Conservation (phyloP, 75 land plant species). For the Picea sitchensis region DNA sequence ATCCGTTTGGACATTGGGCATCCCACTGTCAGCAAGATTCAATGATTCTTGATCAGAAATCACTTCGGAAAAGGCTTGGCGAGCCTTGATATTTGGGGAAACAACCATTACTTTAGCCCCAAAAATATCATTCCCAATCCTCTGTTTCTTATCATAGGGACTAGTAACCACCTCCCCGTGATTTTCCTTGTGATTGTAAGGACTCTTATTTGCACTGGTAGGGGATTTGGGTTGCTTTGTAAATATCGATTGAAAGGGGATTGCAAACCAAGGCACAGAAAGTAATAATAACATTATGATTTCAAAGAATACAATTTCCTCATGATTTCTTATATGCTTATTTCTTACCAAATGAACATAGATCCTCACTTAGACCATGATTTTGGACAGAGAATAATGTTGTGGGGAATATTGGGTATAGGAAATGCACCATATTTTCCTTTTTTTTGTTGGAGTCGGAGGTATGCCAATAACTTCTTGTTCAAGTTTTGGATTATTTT, state of each 20-base stretch:
- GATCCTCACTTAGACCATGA: too few relatives aligned
- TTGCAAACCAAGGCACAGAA: too few relatives aligned
- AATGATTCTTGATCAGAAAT: not conserved
- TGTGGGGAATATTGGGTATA: too few relatives aligned
- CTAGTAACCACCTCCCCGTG: not conserved
- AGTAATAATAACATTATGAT: too few relatives aligned
- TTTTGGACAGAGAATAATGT: too few relatives aligned
- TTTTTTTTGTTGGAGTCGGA: too few relatives aligned
- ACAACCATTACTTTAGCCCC: slow-evolving; percentile 15
- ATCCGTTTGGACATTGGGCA: not conserved
- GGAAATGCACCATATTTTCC: too few relatives aligned
- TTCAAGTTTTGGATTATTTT: too few relatives aligned
- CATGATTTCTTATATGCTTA: too few relatives aligned
- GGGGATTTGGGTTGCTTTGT: not conserved
- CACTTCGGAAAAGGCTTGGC: slow-evolving; percentile 12
- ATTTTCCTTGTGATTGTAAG: slow-evolving; percentile 8
- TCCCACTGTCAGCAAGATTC: not conserved
- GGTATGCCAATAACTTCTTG: too few relatives aligned
- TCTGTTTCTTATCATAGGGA: slow-evolving; percentile 19
- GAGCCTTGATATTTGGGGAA: slow-evolving; percentile 11
- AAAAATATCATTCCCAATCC: slow-evolving; percentile 17
- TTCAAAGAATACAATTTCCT: too few relatives aligned
- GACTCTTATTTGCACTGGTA: not conserved
- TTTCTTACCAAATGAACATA: too few relatives aligned
- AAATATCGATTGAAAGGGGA: not conserved